Conservation (phyloP, 169 alveolate species). For the Plasmodium coatneyi region DNA sequence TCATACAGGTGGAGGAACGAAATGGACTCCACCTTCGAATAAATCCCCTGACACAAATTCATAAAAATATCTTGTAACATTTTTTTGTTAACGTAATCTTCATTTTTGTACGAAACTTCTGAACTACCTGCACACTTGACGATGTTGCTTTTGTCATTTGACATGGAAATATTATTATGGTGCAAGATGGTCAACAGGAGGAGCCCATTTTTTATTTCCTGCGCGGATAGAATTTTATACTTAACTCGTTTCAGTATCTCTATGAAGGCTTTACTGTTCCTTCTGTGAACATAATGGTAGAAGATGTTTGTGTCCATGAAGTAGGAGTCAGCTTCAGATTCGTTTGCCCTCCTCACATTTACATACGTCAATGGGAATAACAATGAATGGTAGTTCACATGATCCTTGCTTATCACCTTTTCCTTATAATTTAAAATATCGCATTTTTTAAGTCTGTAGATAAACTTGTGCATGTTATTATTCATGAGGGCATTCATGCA, state of each 20-base stretch:
- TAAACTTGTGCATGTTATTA: slow-evolving; percentile 35
- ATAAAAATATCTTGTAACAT: slow-evolving; percentile 11
- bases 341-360: slow-evolving; percentile 1
- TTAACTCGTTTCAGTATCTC: slow-evolving; percentile 27
- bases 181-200: slow-evolving; percentile 34
- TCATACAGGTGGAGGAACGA: slow-evolving; percentile 60
- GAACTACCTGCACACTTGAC: not conserved
- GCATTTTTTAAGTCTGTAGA: slow-evolving; percentile 26
- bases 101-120: slow-evolving; percentile 12
- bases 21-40: slow-evolving; percentile 21
- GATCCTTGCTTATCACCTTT: slow-evolving; percentile 2
- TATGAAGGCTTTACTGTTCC: slow-evolving; percentile 23
- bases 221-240: slow-evolving; percentile 18
- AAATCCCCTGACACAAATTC: slow-evolving; percentile 11
- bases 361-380: slow-evolving; percentile 25
- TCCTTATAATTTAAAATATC: slow-evolving; percentile 68
- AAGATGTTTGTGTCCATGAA: slow-evolving; percentile 3
- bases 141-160: slow-evolving; percentile 20
- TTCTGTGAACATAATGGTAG: slow-evolving; percentile 7
- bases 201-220: slow-evolving; percentile 38
- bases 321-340: not conserved
- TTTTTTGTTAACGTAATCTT: slow-evolving; percentile 65
- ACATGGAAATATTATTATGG: slow-evolving; percentile 53
- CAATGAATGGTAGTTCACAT: not conserved
- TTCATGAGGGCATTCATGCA: slow-evolving; percentile 1